Base-by-base conservation (phyloP, 2,329 filamentous ascomycete species). In the Aspergillus sp. region DNA sequence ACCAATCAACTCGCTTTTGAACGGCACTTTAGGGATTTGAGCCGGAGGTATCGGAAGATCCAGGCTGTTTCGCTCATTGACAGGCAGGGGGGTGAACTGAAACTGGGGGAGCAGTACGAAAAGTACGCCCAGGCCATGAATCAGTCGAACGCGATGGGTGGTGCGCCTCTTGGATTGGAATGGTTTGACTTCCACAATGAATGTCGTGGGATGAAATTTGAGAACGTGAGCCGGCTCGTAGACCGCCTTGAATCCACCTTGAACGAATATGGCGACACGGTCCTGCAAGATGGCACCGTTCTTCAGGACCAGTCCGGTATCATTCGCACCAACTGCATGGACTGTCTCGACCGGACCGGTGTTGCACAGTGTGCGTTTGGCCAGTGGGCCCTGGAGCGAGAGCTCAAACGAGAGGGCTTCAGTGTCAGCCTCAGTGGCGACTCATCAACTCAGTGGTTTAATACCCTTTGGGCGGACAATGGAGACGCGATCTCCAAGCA, bases 151-250 rank as follows among this genome's bases (percentile, higher is more conserved):
- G 76, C 79, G 4, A 68, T 79, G 17, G 77, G 83, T 53, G 77
- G 74, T 11, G 67, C 65, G 10, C 68, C 76, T 9, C 73, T 94
- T 11, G 80, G 78, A 0, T 95, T 95, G 64, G 90, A 96, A 66
- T 99, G 94, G 94, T 99, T 97, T 63, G 94, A 99, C 66, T 99
- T 99, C 64, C 94, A 97, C 69, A 81, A 85, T 16, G 89, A 89
- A 24, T 97, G 94, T 65, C 87, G 90, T 14, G 94, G 94, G 0
- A 96, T 99, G 93, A 95, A 90, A 61, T 99, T 97, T 65, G 93
- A 97, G 65, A 97, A 97, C 53, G 92, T 97, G 11, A 88, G 85
- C 51, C 77, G 87, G 24, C 80, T 99, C 1, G 79, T 99, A 48
- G 81, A 90, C 44, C 84, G 78, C 0, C 72, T 97, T 3, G 82